Evolutionary conservation across 2,329 filamentous ascomycete species (phyloP), one percentile per base, ranked within the genome.

Genomic region (Exserohilum turcica): DNA sequence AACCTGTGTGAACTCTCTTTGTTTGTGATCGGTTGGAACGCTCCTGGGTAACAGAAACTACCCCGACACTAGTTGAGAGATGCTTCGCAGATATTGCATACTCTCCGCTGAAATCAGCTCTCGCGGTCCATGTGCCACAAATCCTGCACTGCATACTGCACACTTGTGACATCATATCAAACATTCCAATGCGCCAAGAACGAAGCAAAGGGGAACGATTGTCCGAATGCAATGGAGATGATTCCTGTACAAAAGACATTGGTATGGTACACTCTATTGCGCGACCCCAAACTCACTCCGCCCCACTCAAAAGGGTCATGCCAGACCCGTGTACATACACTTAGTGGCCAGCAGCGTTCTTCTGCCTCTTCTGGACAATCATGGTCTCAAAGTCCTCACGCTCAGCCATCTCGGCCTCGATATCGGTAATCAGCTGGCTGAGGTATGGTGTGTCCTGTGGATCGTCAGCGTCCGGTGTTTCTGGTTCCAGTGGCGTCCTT

Each of bases 381-480:
- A 90, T 81, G 61, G 82, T 79, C 75, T 90, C 88, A 66, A 90
- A 77, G 70, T 90, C 87, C 63, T 81, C 80, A 62, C 86, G 83
- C 78, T 91, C 88, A 70, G 82, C 82, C 64, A 79, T 75, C 79
- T 89, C 87, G 49, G 81, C 78, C 77, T 89, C 85, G 67, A 91
- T 84, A 74, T 88, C 84, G 63, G 80, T 78, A 75, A 91, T 89
- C 73, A 89, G 83, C 32, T 83, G 83, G 65, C 80, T 80, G 44
- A 91, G 80, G 74, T 91, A 91, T 67, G 80, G 79, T 54, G 79
- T 70, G 67, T 90, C 88, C 87, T 91, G 73, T 52, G 48, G 18
- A 9, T 16, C 18, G 28, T 72, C 48, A 73, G 64, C 43, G 43
- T 33, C 39, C 13, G 7, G 18, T 8, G 5, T 32, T 5, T 8